Evolutionary conservation across 2,329 filamentous ascomycete genomes (phyloP).

Genomic region (Diaporthe batatas): DNA sequence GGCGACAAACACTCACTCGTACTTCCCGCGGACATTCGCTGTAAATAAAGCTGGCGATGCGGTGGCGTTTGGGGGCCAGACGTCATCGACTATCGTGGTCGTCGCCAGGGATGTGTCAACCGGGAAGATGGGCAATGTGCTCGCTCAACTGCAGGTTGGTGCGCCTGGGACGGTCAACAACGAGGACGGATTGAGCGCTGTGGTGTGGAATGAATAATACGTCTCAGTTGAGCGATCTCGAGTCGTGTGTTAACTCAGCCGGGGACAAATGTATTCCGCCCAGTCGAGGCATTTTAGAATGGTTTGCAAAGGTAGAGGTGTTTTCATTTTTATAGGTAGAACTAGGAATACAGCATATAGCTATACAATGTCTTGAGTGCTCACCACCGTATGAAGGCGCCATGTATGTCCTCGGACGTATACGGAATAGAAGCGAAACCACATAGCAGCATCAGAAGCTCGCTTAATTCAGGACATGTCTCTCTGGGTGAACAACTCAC

Average conservation of each 20-base stretch:
- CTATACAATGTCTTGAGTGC: no score
- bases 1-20: constrained; percentile 68
- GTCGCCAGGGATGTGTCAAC: constrained; percentile 66
- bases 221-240: no score
- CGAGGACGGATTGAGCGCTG: constrained; percentile 62
- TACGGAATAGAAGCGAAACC: no score
- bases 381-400: no score
- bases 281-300: no score
- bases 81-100: constrained; percentile 69
- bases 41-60: constrained; percentile 71
- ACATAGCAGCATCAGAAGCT: no score
- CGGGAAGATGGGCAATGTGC: constrained; percentile 65
- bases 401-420: no score
- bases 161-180: constrained; percentile 55
- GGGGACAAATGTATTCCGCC: neutral
- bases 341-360: no score
- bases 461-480: no score
- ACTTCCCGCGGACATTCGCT: constrained; percentile 72
- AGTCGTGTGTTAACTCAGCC: neutral
- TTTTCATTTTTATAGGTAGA: no score
- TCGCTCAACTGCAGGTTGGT: constrained; percentile 57
- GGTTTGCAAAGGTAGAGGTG: no score
- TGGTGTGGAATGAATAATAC: constrained; percentile 61
- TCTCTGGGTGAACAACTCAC: no score
- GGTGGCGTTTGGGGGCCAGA: constrained; percentile 74